Conservation (phyloP, 345 rosid species). For the Brassica juncea region DNA sequence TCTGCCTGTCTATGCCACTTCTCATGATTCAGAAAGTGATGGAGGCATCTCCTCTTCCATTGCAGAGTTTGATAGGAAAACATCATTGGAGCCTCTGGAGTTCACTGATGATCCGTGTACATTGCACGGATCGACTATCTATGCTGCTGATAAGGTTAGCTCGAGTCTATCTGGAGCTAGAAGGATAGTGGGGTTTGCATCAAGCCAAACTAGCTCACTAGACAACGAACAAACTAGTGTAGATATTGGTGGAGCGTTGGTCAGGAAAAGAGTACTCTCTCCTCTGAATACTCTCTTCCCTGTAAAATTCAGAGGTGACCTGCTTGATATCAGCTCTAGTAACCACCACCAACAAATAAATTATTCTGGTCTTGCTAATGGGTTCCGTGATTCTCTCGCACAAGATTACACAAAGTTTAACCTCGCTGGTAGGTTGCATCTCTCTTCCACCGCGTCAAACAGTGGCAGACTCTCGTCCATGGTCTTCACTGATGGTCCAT, state of each 20-base stretch:
- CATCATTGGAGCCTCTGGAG: conserved; percentile 50
- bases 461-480: conserved; percentile 42
- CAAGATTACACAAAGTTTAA: conserved; percentile 67
- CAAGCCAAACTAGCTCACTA: conserved; percentile 44
- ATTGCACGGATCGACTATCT: conserved; percentile 43
- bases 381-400: conserved; percentile 36
- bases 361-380: conserved; percentile 39
- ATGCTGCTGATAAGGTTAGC: conserved; percentile 45
- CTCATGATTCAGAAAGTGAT: conserved; percentile 54
- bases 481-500: conserved; percentile 73
- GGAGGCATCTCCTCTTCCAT: conserved; percentile 46
- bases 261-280: conserved; percentile 69
- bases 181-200: conserved; percentile 80
- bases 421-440: conserved; percentile 46
- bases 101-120: conserved; percentile 47
- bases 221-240: conserved; percentile 38
- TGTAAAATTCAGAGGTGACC: conserved; percentile 55
- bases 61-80: conserved; percentile 57
- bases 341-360: conserved; percentile 49
- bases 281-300: conserved; percentile 64
- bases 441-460: conserved; percentile 39
- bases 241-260: conserved; percentile 57
- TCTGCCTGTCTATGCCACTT: conserved; percentile 49
- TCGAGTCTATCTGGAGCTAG: conserved; percentile 52
- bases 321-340: conserved; percentile 56